These are phyloP conservation scores for Leccinum subtestaceum DNA, from an alignment of 768 basidiomycete genomes.

Conservation along the genomic window DNA sequence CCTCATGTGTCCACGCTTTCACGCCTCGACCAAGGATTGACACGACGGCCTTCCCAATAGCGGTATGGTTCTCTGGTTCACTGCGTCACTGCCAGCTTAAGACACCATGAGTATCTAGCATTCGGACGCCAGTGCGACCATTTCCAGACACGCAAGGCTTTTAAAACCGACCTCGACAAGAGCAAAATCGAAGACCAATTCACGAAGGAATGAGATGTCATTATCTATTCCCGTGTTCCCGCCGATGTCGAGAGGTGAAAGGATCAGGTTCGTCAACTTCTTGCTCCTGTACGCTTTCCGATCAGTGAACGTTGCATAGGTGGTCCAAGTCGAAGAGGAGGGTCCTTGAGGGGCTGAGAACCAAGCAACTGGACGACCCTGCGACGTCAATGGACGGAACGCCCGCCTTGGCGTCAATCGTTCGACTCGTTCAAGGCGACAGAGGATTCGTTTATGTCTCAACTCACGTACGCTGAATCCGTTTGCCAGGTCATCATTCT, in stretches of 20 bases:
- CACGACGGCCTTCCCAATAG: slow-evolving; percentile 26
- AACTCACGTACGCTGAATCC: background rate
- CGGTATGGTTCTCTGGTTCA: slow-evolving; percentile 23
- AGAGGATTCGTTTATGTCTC: slow-evolving; percentile 3
- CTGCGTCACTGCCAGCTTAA: background rate
- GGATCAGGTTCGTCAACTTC: no score
- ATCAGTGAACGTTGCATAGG: no score
- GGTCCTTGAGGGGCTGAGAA: no score
- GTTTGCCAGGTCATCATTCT: no score
- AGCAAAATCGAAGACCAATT: slow-evolving; percentile 33
- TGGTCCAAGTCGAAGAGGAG: no score
- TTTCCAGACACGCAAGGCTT: slow-evolving; percentile 44
- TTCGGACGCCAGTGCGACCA: slow-evolving; percentile 44
- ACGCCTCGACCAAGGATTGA: slow-evolving; percentile 16
- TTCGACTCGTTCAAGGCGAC: slow-evolving; percentile 11
- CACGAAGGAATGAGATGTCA: slow-evolving; percentile 14
- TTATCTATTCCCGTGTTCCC: slow-evolving; percentile 38
- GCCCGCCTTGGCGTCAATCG: background rate
- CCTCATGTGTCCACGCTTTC: slow-evolving; percentile 18
- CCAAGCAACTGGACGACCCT: no score
- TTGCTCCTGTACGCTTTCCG: no score
- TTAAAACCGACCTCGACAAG: slow-evolving; percentile 43
- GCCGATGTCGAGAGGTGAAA: slow-evolving; percentile 35
- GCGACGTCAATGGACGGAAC: no score
- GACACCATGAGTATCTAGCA: slow-evolving; percentile 27